Evolutionary conservation across 257 asterid species (phyloP), one percentile per base, ranked within the genome.

Genomic region (Solanum clarkiae): DNA sequence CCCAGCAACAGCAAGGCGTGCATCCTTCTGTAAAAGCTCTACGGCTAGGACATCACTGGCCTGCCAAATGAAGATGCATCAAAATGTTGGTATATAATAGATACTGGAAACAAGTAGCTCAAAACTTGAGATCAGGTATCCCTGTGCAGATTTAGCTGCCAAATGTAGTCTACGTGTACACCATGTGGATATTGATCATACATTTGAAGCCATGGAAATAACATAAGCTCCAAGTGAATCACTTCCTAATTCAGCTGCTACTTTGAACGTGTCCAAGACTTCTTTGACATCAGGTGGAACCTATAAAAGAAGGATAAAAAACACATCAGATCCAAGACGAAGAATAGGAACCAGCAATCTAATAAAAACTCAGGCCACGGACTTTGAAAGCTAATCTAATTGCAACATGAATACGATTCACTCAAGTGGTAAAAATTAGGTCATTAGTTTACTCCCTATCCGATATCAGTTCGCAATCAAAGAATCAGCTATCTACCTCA

Each of bases 31-130:
- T 86, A 96, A 75, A 86, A 96, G 98, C 96, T 96, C 99, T 84
- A 96, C 98, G 0, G 99, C 98, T 79, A 96, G 98, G 81, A 96
- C 99, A 92, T 96, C 99, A 87, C 99, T 96, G 87, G 98, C 99
- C 99, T 96, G 94, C 87, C 91, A 87, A 84, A 86, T 47, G 65
- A 10, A 82, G 72, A 84, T 44, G 51, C 24, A 44, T 65, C 47
- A 51, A 77, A 24, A 77, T 49, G 44, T 14, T 51, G 26, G 63
- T 26, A 77, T 16, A 24, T 51, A 51, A 15, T 14, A 15, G 62
- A 49, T 6, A 29, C 69, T 2, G 85, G 75, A 62, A 47, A 59
- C 22, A 44, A n/a, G 74, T 26, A 51, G 44, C n/a, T 17, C 24
- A 65, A 63, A 60, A 66, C 32, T 24, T 57, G 51, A 51, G 15